These are phyloP conservation scores for Globisporangium spinosum DNA, from an alignment of 352 stramenopile genomes.

Conservation along the genomic window DNA sequence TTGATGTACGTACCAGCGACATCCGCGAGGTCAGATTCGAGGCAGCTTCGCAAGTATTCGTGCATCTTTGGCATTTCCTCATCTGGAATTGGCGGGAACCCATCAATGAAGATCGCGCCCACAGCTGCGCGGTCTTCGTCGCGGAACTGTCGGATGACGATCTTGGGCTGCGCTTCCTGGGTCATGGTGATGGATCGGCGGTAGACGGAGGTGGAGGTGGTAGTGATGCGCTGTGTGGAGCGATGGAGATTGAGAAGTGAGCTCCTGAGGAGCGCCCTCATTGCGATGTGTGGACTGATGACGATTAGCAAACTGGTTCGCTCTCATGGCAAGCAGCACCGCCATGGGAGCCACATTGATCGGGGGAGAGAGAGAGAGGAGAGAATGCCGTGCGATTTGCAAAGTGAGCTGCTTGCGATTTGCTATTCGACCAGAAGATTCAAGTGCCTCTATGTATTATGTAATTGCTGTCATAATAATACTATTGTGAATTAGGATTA, in stretches of 20 bases:
- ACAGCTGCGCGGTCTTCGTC: slow-evolving; percentile 5
- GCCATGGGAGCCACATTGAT: not conserved
- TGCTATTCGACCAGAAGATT: not conserved
- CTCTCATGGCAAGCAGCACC: not conserved
- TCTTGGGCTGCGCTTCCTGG: not conserved
- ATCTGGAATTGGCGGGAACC: slow-evolving; percentile 6
- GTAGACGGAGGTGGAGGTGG: too few relatives aligned
- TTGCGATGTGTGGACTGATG: not conserved
- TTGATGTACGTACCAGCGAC: slow-evolving; percentile 10
- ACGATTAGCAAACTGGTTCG: not conserved
- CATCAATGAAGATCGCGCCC: slow-evolving; percentile 12
- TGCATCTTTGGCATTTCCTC: not conserved
- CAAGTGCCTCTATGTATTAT: not conserved
- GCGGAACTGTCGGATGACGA: slow-evolving; percentile 18
- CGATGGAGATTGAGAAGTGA: not conserved
- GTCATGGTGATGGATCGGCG: not conserved
- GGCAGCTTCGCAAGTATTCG: slow-evolving; percentile 4
- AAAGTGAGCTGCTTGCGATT: not conserved
- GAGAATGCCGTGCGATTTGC: not conserved
- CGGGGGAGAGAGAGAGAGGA: not conserved
- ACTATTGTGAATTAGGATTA: not conserved
- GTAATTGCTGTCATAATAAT: not conserved
- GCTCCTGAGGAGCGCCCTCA: not conserved
- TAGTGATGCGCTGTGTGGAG: not conserved
- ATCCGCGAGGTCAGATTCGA: slow-evolving; percentile 12